Conservation (phyloP, 768 basidiomycete genomes). For the Leccinum aurantiacum region DNA sequence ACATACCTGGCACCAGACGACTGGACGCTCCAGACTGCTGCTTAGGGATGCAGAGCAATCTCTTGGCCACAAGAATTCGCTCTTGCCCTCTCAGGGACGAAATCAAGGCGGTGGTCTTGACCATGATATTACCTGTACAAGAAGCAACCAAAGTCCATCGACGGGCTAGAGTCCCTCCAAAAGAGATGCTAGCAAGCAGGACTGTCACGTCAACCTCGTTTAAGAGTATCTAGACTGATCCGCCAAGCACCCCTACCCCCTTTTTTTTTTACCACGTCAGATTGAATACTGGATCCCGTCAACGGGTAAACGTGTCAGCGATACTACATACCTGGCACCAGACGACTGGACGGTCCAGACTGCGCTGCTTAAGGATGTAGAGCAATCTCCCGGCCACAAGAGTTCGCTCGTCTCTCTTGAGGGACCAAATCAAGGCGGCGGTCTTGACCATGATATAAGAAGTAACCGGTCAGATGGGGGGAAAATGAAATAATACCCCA, state of each 20-base stretch:
- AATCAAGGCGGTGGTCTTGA: not conserved
- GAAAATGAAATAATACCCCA: not conserved
- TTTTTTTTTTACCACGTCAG: no score
- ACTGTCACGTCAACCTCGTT: no score
- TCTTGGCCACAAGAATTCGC: no score
- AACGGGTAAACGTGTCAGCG: no score
- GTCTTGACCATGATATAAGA: not conserved
- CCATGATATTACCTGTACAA: no score
- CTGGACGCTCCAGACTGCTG: not conserved
- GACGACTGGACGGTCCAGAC: no score
- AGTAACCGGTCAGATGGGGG: not conserved
- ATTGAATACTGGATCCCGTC: no score
- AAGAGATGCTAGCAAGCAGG: not conserved
- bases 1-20: not conserved
- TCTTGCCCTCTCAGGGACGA: not conserved
- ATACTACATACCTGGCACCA: no score
- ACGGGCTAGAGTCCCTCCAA: not conserved
- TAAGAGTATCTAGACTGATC: no score
- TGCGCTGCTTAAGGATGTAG: no score
- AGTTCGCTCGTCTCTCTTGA: not conserved
- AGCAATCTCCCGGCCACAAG: not conserved
- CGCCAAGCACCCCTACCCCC: no score
- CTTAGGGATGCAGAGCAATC: not conserved
- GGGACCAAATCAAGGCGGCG: not conserved
- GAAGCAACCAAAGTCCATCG: not conserved